Conservation (phyloP, 345 rosid species). For the Xanthoceras sorbifolium region DNA sequence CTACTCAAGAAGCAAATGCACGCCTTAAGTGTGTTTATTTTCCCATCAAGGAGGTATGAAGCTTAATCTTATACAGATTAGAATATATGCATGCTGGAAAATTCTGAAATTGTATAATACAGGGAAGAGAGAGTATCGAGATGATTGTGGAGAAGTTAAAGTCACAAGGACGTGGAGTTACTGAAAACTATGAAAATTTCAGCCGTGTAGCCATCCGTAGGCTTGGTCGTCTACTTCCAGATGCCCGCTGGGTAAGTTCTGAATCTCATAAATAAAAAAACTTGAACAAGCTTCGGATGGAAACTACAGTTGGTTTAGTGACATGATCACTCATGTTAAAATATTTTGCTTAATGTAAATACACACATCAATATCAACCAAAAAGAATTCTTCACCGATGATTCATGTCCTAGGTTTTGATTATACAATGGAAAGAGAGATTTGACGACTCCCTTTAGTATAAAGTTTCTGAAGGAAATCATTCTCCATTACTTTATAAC, state of each 20-base stretch:
- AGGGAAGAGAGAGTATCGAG: constrained; percentile 76
- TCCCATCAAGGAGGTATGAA: constrained; percentile 61
- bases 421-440: background rate
- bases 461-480: background rate
- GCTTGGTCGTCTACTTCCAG: constrained; percentile 87
- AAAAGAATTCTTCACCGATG: background rate
- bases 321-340: background rate
- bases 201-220: constrained; percentile 66
- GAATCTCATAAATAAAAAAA: background rate
- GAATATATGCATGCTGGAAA: background rate
- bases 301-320: background rate
- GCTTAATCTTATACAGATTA: too few species aligned
- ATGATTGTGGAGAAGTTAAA: constrained; percentile 53
- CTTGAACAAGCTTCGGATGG: background rate
- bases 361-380: background rate
- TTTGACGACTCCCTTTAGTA: too few species aligned
- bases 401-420: background rate
- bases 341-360: background rate
- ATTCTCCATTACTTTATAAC: background rate
- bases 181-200: constrained; percentile 50
- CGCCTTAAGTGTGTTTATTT: constrained; percentile 68
- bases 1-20: constrained; percentile 56
- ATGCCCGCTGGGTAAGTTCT: constrained; percentile 72
- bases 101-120: constrained; percentile 14
- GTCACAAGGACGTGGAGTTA: constrained; percentile 43